phyloP scores from a whole-genome alignment of 148 eudicot genomes.

The Chenopodium formosanum region DNA sequence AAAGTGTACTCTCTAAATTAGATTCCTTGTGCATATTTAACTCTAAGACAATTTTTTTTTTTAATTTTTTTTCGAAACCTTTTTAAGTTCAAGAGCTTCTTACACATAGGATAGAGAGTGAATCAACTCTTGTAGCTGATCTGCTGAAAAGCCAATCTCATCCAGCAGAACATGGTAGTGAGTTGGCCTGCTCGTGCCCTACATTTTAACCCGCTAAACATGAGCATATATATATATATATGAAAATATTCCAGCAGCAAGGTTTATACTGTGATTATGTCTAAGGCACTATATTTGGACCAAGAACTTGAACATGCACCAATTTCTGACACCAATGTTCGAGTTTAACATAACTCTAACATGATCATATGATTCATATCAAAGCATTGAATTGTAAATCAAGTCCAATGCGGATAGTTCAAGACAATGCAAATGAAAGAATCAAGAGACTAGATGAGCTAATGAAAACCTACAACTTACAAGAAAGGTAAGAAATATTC shows the following conservation, averaged over 20 bases:
- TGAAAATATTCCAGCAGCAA: neutral
- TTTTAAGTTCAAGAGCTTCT: neutral
- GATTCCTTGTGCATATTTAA: neutral
- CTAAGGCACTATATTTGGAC: no score
- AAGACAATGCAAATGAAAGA: no score
- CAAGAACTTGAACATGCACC: no score
- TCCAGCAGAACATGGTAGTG: conserved; percentile 33
- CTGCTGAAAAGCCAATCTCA: conserved; percentile 29
- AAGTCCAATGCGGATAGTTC: no score
- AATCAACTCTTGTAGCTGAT: conserved; percentile 32
- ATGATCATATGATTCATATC: no score
- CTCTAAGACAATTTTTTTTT: no score
- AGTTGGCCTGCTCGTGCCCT: conserved; percentile 39
- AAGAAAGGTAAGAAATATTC: neutral
- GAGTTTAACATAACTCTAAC: no score
- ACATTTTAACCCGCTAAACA: neutral
- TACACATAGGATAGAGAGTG: conserved; percentile 37
- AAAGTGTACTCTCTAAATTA: neutral
- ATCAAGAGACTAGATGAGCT: neutral
- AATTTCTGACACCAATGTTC: no score
- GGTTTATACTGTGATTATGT: neutral
- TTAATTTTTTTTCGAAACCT: no score
- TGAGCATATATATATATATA: neutral
- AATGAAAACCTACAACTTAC: neutral
- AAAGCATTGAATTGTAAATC: no score